These are phyloP conservation scores for Termitomyces sp. DNA, from an alignment of 768 basidiomycete genomes.

Conservation along the genomic window DNA sequence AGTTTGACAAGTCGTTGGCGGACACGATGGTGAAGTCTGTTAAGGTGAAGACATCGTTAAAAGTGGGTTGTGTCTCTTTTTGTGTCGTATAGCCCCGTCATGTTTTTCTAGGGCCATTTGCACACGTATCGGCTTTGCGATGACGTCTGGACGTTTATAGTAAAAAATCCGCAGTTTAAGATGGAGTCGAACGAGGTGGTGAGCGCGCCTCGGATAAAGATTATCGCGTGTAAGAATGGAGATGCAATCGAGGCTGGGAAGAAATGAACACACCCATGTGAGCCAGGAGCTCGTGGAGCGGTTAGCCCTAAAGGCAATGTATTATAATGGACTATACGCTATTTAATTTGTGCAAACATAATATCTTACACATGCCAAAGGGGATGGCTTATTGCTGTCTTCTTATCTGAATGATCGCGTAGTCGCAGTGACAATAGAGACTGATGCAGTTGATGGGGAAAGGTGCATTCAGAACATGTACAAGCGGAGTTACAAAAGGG, in stretches of 20 bases:
- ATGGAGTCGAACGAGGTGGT: slow-evolving; percentile 89
- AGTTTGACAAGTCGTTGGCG: slow-evolving; percentile 97
- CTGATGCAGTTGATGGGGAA: background rate
- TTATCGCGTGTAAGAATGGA: slow-evolving; percentile 97
- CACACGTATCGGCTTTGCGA: slow-evolving; percentile 91
- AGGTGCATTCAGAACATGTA: background rate
- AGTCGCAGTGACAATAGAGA: background rate
- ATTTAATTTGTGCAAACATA: slow-evolving; percentile 1
- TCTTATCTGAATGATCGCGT: background rate
- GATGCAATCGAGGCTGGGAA: slow-evolving; percentile 81
- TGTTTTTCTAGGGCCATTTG: slow-evolving; percentile 64
- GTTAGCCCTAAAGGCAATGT: slow-evolving; percentile 5
- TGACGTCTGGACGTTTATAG: slow-evolving; percentile 98
- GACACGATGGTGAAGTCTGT: slow-evolving; percentile 91
- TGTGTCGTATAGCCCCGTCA: background rate
- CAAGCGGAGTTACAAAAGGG: slow-evolving; percentile 17
- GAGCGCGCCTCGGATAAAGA: slow-evolving; percentile 78
- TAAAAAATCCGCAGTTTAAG: slow-evolving; percentile 89
- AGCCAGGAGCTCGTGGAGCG: slow-evolving; percentile 6
- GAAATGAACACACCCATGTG: slow-evolving; percentile 37
- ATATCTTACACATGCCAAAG: background rate
- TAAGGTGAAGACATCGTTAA: slow-evolving; percentile 91
- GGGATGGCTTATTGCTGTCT: too few species aligned
- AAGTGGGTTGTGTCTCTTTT: slow-evolving; percentile 39
- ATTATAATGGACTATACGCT: background rate